A percentile compares a stretch with the other conserved stretches of the same genome.
Conservation (phyloP, 768 basidiomycete genomes). For the Cyclocybe cylindracea region DNA sequence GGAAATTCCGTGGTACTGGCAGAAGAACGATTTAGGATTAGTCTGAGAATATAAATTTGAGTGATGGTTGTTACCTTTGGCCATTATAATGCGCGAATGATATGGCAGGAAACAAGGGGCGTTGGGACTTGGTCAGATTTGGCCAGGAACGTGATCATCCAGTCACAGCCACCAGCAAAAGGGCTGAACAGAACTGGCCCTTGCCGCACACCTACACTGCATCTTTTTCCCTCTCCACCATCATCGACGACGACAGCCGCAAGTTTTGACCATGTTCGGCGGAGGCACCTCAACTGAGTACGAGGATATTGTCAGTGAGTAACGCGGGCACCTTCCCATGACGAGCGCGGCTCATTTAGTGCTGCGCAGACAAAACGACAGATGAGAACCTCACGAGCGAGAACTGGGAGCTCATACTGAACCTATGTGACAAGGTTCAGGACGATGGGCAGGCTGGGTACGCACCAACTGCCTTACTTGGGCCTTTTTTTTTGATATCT, state of each 20-base stretch:
- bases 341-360: slow-evolving; percentile 2
- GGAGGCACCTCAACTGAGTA: slow-evolving; percentile 72
- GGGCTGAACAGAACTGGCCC: background rate
- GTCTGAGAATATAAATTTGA: too few relatives aligned
- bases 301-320: slow-evolving; percentile 90
- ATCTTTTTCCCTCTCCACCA: background rate
- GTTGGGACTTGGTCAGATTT: background rate
- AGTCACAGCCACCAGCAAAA: slow-evolving; percentile 29
- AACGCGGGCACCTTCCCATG: background rate
- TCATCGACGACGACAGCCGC: background rate
- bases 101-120: slow-evolving; percentile 7
- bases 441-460: slow-evolving; percentile 90
- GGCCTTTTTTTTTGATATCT: background rate
- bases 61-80: slow-evolving; percentile 41
- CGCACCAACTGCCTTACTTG: slow-evolving; percentile 19
- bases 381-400: slow-evolving; percentile 94
- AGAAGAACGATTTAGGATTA: too few relatives aligned
- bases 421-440: slow-evolving; percentile 93
- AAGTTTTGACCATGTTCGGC: slow-evolving; percentile 60
- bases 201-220: background rate
- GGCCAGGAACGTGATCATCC: slow-evolving; percentile 7
- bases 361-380: slow-evolving; percentile 81
- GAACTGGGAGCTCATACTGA: slow-evolving; percentile 94
- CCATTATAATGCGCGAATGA: slow-evolving; percentile 34
- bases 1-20: slow-evolving; percentile 93